Conservation (phyloP, 148 eudicot species). For the Camellia granthamiana region DNA sequence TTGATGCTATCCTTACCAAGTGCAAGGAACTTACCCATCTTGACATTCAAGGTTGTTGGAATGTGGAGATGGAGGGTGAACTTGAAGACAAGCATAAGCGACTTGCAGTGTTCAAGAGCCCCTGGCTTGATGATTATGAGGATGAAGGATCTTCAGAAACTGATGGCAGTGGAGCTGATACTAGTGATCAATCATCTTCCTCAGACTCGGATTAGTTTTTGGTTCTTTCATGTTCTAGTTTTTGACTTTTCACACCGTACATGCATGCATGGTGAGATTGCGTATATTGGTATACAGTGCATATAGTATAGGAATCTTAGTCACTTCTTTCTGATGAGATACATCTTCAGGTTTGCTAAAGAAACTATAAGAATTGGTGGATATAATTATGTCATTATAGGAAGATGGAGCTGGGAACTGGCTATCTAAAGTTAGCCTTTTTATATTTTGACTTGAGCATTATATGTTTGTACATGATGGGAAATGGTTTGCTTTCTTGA, state of each 20-base stretch:
- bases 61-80: slow-evolving; percentile 16
- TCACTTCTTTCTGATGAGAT: not conserved
- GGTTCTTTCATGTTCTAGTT: not conserved
- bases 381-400: not conserved
- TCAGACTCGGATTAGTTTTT: not conserved
- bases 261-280: not conserved
- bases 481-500: too few relatives aligned
- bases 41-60: slow-evolving; percentile 25
- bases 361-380: not conserved
- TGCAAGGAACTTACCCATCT: slow-evolving; percentile 24
- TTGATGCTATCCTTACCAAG: slow-evolving; percentile 13
- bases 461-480: not conserved
- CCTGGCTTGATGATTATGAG: slow-evolving; percentile 18
- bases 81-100: slow-evolving; percentile 11
- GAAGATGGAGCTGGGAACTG: not conserved
- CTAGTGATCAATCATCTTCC: not conserved
- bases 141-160: not conserved
- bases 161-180: not conserved
- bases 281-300: not conserved
- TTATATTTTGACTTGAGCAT: not conserved
- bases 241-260: not conserved
- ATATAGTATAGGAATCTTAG: too few relatives aligned
- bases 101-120: slow-evolving; percentile 10
- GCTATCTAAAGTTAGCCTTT: not conserved
- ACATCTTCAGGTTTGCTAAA: not conserved